phyloP scores from a whole-genome alignment of 306 rosid genomes.

The Prosopis cineraria region DNA sequence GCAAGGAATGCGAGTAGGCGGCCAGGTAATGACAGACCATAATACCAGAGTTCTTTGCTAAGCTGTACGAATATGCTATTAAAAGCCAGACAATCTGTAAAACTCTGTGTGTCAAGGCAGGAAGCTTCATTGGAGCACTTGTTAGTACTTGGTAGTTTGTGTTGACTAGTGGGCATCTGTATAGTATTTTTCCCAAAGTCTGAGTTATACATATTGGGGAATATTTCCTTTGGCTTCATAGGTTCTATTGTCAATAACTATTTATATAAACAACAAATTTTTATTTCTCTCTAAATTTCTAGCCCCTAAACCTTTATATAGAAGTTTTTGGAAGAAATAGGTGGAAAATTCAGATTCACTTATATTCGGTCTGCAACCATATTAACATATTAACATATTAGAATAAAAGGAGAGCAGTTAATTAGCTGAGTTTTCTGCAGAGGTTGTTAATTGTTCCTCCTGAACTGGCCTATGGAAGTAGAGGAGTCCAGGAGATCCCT shows the following conservation, averaged over 20 bases:
- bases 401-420: constrained; percentile 23
- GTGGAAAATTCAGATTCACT: background rate
- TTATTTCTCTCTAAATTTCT: background rate
- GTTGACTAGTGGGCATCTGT: background rate
- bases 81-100: background rate
- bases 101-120: background rate
- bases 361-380: constrained; percentile 4
- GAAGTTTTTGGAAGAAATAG: background rate
- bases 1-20: constrained; percentile 92
- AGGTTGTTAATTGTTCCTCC: constrained; percentile 86
- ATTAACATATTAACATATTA: constrained; percentile 1
- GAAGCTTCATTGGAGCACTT: constrained; percentile 15
- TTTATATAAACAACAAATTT: background rate
- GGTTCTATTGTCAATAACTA: background rate
- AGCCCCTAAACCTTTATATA: background rate
- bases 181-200: constrained; percentile 6
- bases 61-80: constrained; percentile 20
- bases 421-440: constrained; percentile 50
- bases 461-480: constrained; percentile 87
- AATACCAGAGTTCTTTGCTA: constrained; percentile 7
- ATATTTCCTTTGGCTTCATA: background rate
- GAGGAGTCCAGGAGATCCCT: constrained; percentile 92
- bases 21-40: constrained; percentile 69
- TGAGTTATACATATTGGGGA: background rate
- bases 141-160: background rate